Base-by-base conservation (phyloP, 768 basidiomycete genomes). In the Termitomyces bulborhizus region DNA sequence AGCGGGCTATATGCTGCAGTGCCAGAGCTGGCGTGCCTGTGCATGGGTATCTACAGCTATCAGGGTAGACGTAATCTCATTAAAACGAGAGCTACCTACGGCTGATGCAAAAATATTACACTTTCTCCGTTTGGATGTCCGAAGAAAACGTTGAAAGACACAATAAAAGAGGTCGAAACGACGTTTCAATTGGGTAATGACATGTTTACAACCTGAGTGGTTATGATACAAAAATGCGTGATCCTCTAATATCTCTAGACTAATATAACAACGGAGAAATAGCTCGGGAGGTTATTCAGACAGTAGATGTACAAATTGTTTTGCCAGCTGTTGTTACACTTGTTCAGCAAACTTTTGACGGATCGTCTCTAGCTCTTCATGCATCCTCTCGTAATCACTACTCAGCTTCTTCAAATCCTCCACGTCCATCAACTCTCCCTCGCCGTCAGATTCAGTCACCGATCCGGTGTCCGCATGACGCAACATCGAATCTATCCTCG, bases 361-460 rank as follows among this genome's bases (percentile, higher is more conserved):
- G 46, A 87, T 82, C 51, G 64, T 71, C 62, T 79, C 74, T 37
- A 88, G 62, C 60, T 86, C 85, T n/a, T 73, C 73, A 60, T 75
- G 71, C 57, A 78, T 71, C 42, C 70, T 70, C 56, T 72, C 70
- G 62, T 84, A 75, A 8, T 78, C 75, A 8, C 62, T 61, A 50
- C 68, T 73, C 26, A 85, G 62, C 52, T 71, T 73, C 51, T 67
- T 60, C 55, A 86, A 57, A 15, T 82, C 84, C 34, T 85, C 81
- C 3, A 71, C 64, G 57, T 77, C 77, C 73, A 85, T 65, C 39
- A 85, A 54, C 46, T 82, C 81, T 18, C 73, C 63, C 57, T 84
- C 84, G 6, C 71, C 78, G 52, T 81, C 81, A 11, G 80, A 82
- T 59, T 82, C 83, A 13, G 71, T 75, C 46, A 72, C 64, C 16